Evolutionary conservation across 495 filamentous ascomycete genomes (phyloP), one percentile per base, ranked within the genome.

Genomic region (Pyronema domesticum): DNA sequence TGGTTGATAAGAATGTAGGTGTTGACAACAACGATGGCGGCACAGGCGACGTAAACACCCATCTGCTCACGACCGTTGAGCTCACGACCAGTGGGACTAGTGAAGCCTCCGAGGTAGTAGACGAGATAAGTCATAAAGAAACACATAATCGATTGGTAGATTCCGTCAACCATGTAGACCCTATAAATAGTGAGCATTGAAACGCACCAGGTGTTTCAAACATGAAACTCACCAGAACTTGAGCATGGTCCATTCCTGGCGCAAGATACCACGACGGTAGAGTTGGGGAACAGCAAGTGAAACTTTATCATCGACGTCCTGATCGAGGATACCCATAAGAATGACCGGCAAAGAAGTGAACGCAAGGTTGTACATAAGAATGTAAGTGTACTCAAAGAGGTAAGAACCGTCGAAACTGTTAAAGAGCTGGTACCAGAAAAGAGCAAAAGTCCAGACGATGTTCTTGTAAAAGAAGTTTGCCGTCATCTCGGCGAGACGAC

Each of bases 401-500:
- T 96, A 96, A 19, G 87, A 83, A 61, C 87, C 83, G 70, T 99
- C 93, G 66, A 91, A 95, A 68, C 91, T 82, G 75, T 83, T 86
- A 70, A 83, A 96, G 53, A 91, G 82, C 68, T 91, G 89, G 71
- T 85, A 99, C 93, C 91, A 99, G 74, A 96, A 94, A 52, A 99
- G 82, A 19, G 86, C 79, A 62, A 95, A 86, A 13, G 88, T 95
- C 93, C 93, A 99, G 48, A 96, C 82, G 70, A 99, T 81, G 71
- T 95, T 96, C 84, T 99, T 99, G 77, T 99, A 99, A 73, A 99
- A 99, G 76, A 99, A 99, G 66, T 99, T 99, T 63, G 88, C 86
- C 59, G 89, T 94, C 30, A 84, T 83, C 74, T 99, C 93, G 48
- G 80, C 88, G 66, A 96, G 71, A 58, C 93, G 80, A 34, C 89